phyloP scores from a whole-genome alignment of 495 filamentous ascomycete genomes.

The Podospora appendiculata region DNA sequence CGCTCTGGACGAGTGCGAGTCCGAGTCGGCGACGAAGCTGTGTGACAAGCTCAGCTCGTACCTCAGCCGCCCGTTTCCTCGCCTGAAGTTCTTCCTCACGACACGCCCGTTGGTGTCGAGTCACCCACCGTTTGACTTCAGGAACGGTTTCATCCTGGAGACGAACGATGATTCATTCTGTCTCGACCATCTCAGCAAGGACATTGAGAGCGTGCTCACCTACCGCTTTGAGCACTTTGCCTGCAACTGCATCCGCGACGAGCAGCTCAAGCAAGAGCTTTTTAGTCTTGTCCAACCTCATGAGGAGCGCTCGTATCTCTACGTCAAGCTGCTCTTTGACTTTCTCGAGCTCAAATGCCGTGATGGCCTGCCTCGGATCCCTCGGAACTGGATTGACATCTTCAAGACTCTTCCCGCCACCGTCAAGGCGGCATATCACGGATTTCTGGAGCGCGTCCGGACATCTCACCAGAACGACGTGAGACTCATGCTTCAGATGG shows the following conservation, averaged over 20 bases:
- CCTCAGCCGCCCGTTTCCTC: not conserved
- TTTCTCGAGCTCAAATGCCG: slow-evolving; percentile 8
- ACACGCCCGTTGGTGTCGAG: slow-evolving; percentile 4
- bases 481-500: slow-evolving; percentile 10
- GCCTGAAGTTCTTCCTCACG: slow-evolving; percentile 14
- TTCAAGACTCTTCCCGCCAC: slow-evolving; percentile 12
- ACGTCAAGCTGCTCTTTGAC: slow-evolving; percentile 16
- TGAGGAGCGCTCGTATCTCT: slow-evolving; percentile 12
- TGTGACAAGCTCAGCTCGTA: slow-evolving; percentile 8
- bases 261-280: slow-evolving; percentile 7
- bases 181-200: slow-evolving; percentile 9
- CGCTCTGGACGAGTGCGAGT: slow-evolving; percentile 13
- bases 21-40: slow-evolving; percentile 9
- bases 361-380: slow-evolving; percentile 9
- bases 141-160: not conserved
- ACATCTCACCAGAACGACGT: slow-evolving; percentile 11
- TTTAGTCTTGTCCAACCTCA: slow-evolving; percentile 4
- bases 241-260: slow-evolving; percentile 8
- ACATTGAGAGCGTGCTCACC: slow-evolving; percentile 13
- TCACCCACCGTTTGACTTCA: not conserved
- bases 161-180: slow-evolving; percentile 12
- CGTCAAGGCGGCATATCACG: slow-evolving; percentile 11
- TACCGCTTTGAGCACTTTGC: slow-evolving; percentile 12
- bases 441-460: slow-evolving; percentile 9
- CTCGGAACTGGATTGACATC: slow-evolving; percentile 9